phyloP scores from a whole-genome alignment of 768 basidiomycete genomes.

The Leccinum aurantiacum region DNA sequence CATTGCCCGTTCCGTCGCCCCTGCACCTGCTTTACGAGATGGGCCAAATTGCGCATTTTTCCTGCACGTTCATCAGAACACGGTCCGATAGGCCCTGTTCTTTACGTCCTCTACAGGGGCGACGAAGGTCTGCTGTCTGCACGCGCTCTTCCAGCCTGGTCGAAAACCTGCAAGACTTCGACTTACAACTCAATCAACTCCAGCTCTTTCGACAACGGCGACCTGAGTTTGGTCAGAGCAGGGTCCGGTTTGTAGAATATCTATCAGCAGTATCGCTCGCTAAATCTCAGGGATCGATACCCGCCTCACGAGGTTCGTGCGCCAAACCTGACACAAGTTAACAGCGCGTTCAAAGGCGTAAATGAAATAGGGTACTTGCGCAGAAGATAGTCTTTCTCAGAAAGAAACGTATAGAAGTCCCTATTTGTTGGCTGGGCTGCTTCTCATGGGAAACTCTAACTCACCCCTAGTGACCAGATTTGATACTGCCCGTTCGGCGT shows the following conservation, averaged over 20 bases:
- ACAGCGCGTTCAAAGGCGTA: constrained; percentile 5
- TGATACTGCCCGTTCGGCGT: constrained; percentile 38
- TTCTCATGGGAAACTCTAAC: constrained; percentile 38
- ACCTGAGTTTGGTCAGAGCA: neutral
- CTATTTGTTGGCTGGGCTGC: constrained; percentile 6
- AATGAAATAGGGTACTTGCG: constrained; percentile 11
- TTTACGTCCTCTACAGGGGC: neutral
- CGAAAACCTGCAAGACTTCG: too few relatives aligned
- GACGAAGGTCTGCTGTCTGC: constrained; percentile 16
- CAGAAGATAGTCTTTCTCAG: neutral
- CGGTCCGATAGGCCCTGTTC: neutral
- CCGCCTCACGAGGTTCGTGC: constrained; percentile 11
- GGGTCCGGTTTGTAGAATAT: constrained; percentile 10
- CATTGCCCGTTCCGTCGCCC: neutral
- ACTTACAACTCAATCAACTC: constrained; percentile 19
- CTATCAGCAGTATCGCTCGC: constrained; percentile 14
- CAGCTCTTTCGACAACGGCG: neutral
- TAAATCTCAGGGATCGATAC: constrained; percentile 22
- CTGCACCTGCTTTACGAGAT: neutral
- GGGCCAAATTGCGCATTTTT: neutral
- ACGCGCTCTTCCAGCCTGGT: neutral
- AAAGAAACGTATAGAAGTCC: constrained; percentile 5
- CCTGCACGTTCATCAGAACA: neutral
- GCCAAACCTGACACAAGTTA: constrained; percentile 14
- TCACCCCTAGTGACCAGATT: constrained; percentile 74